Base-by-base conservation (phyloP, 768 basidiomycete genomes). In the Fomitopsis serialis region DNA sequence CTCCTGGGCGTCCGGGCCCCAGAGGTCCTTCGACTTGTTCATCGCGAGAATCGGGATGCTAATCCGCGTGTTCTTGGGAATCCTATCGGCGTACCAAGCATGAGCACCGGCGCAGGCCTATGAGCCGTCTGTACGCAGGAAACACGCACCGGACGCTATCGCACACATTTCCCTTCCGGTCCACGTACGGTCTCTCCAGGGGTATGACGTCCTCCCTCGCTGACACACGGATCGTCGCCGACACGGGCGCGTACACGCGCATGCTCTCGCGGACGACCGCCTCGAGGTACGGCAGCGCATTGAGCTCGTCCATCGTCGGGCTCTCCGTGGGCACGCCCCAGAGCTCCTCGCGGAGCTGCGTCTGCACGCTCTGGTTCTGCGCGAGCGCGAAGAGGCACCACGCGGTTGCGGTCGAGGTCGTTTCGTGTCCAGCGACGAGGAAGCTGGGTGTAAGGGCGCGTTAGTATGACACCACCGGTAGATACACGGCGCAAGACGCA, bases 261-360 rank as follows among this genome's bases (percentile, higher is more conserved):
- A 87, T 64, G 0, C 76, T 78, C 65, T 87, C 85, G 10, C 78
- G 75, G 1, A 85, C 73, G 10, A 85, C 77, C n/a, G 72, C 73
- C 55, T 89, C 88, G 17, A 91, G 79, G 60, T 86, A 88, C 0
- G 84, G 77, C 4, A 92, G 70, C 1, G 75, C 69, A 53, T 80
- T 78, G 2, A 91, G 74, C 27, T 82, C 76, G 42, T 89, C 87
- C 82, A 89, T 87, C 2, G 75, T 74, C 3, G 86, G 86, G 0
- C 35, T 47, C 17, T 57, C 59, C 0, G 79, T 81, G 1, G 73
- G 61, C 15, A 84, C 70, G 0, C 69, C 62, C 27, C 65, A 57
- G 10, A 77, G 57, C 58, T 78, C 77, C 2, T 70, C 64, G 19
- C 73, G 72, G 0, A 78, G 66, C 25, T 66, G 64, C 19, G 61